Base-by-base conservation (phyloP, 148 eudicot genomes). In the Spergularia marina region DNA sequence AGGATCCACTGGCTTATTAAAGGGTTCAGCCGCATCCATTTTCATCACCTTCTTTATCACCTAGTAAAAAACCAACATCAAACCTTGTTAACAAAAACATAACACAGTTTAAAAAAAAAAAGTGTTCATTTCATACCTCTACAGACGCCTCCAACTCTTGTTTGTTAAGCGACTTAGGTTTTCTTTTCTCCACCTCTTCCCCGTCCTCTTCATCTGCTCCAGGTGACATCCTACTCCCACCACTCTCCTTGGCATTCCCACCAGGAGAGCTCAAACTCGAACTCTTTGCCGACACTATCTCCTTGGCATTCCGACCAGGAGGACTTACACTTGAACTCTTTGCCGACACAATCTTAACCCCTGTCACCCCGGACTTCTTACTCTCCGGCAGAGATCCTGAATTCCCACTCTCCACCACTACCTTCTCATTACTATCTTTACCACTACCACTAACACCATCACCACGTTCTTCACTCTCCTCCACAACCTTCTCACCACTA, bases 21-120 rank as follows among this genome's bases (percentile, higher is more conserved):
- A 94, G 47, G 93, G 97, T 76, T 89, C 96, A 40, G 97, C 91
- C 62, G 98, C 98, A 75, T 94, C 98, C 98, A 92, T 94, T 84
- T 89, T 94, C 97, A 94, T 94, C 75, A 94, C 74, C 84, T 92
- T 94, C 83, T 76, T 87, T 21, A 94, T 82, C 20, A 90, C 91
- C 98, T 94, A 77, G 4, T 14, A 72, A 16, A 14, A n/a, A 61
- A 57, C 18, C 40, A 49, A 1, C 34, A 17, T n/a, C 6, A 21
- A 53, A 61, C 53, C 21, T 41, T 49, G 51, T 65, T 23, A 23
- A 23, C 25, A 23, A 23, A 23, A 23, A 23, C 25, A 23, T 23
- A 23, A n/a, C n/a, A n/a, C n/a, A n/a, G n/a, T n/a, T n/a, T n/a
- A n/a, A n/a, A n/a, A n/a, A n/a, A n/a, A n/a, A n/a, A n/a, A n/a